Conservation (phyloP, 176 grass and related monocot genomes). For the Dactylis glomerata region DNA sequence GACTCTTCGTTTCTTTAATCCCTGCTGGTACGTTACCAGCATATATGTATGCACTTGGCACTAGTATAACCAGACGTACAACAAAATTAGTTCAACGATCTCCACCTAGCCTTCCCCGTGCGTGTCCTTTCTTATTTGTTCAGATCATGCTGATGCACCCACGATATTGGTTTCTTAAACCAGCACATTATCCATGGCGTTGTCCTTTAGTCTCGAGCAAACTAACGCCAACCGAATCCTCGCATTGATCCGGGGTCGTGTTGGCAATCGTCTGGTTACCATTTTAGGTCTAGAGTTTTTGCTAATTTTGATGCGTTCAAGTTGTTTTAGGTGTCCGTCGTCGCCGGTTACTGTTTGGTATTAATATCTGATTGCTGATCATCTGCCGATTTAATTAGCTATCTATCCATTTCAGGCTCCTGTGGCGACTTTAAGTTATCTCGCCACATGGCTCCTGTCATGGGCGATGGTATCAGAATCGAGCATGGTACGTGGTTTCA, state of each 20-base stretch:
- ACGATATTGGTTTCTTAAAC: slow-evolving; percentile 15
- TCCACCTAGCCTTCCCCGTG: slow-evolving; percentile 5
- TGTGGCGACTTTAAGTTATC: slow-evolving; percentile 15
- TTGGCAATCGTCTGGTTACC: background rate
- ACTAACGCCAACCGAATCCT: background rate
- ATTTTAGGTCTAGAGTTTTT: background rate
- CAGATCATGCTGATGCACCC: slow-evolving; percentile 5
- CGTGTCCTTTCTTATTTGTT: background rate
- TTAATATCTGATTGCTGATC: background rate
- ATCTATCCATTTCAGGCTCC: background rate
- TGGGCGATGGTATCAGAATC: background rate
- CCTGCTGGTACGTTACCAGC: background rate
- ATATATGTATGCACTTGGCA: background rate
- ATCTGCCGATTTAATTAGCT: background rate
- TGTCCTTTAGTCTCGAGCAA: slow-evolving; percentile 1
- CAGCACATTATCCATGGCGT: background rate
- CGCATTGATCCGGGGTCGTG: background rate
- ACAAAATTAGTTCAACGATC: slow-evolving; percentile 14
- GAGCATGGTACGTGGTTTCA: slow-evolving; percentile 9
- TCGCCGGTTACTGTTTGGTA: background rate
- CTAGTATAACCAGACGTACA: background rate
- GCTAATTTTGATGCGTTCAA: background rate
- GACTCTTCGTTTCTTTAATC: background rate
- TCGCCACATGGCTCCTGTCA: background rate
- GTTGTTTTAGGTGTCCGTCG: too few relatives aligned